phyloP scores from a whole-genome alignment of 2,329 filamentous ascomycete species.

The Diaporthe australafricana region DNA sequence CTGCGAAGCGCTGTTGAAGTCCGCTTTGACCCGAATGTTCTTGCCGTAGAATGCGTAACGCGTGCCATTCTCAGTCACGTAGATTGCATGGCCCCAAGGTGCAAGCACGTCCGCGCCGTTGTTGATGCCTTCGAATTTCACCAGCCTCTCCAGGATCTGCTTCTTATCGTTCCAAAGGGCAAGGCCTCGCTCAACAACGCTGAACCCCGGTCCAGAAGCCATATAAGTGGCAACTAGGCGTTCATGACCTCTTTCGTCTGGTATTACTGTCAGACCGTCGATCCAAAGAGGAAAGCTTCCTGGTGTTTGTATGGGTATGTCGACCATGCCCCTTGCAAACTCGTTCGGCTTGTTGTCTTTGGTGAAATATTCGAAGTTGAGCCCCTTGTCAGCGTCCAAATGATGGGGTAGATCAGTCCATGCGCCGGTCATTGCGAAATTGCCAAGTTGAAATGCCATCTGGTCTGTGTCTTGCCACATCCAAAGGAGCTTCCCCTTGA shows the following conservation, averaged over 20 bases:
- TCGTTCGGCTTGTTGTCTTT: constrained; percentile 19
- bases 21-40: constrained; percentile 36
- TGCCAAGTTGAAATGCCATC: constrained; percentile 33
- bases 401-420: constrained; percentile 29
- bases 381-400: constrained; percentile 27
- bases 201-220: constrained; percentile 21
- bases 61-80: constrained; percentile 25
- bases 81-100: constrained; percentile 31
- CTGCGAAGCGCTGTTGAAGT: constrained; percentile 24
- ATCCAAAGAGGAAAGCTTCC: constrained; percentile 34
- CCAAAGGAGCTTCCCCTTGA: constrained; percentile 33
- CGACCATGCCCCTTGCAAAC: constrained; percentile 33
- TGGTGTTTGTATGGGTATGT: constrained; percentile 13
- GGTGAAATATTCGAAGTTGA: constrained; percentile 32
- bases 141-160: constrained; percentile 22
- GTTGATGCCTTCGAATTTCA: constrained; percentile 10
- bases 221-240: constrained; percentile 31
- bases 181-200: constrained; percentile 29
- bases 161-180: constrained; percentile 31
- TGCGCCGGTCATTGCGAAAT: constrained; percentile 36
- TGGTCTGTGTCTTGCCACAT: constrained; percentile 38
- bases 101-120: not conserved
- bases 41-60: constrained; percentile 34
- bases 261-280: constrained; percentile 32
- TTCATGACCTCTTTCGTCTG: constrained; percentile 19